These are phyloP conservation scores for Picea engelmannii DNA, from an alignment of 83 land plant species.

Conservation along the genomic window DNA sequence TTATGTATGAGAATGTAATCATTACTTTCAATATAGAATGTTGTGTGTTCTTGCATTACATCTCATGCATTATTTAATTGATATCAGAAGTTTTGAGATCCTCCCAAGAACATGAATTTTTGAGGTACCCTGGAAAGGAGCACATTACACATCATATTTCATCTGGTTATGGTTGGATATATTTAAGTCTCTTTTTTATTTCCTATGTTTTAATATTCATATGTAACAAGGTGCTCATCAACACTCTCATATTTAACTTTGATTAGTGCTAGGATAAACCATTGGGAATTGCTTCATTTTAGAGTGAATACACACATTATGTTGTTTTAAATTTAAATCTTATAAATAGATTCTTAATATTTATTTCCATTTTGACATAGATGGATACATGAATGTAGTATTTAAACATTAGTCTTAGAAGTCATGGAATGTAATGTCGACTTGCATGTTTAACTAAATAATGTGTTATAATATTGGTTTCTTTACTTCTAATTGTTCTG, in stretches of 20 bases:
- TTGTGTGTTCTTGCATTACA: too few relatives aligned
- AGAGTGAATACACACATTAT: background rate
- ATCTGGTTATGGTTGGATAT: constrained; percentile 80
- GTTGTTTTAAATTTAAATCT: background rate
- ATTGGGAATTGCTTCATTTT: background rate
- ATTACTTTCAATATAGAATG: too few relatives aligned
- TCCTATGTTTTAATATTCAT: constrained; percentile 85
- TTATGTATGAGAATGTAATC: too few relatives aligned
- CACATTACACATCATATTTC: constrained; percentile 19
- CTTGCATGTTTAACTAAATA: too few relatives aligned
- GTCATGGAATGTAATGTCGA: too few relatives aligned
- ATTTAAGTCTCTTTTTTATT: constrained; percentile 61
- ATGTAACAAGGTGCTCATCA: constrained; percentile 86
- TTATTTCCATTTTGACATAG: background rate
- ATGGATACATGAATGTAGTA: background rate
- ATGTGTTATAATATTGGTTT: too few relatives aligned
- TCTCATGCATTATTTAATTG: too few relatives aligned
- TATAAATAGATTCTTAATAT: background rate
- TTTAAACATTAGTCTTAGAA: background rate
- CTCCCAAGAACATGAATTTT: too few relatives aligned
- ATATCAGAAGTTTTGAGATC: too few relatives aligned
- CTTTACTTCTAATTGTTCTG: too few relatives aligned
- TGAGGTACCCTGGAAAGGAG: too few relatives aligned
- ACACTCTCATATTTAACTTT: constrained; percentile 66
- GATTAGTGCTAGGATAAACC: constrained; percentile 32